Percentiles rank a stretch among this genome's conserved stretches.
These are phyloP conservation scores for Lachnellula cervina DNA, from an alignment of 2,329 filamentous ascomycete genomes.

Conservation along the genomic window DNA sequence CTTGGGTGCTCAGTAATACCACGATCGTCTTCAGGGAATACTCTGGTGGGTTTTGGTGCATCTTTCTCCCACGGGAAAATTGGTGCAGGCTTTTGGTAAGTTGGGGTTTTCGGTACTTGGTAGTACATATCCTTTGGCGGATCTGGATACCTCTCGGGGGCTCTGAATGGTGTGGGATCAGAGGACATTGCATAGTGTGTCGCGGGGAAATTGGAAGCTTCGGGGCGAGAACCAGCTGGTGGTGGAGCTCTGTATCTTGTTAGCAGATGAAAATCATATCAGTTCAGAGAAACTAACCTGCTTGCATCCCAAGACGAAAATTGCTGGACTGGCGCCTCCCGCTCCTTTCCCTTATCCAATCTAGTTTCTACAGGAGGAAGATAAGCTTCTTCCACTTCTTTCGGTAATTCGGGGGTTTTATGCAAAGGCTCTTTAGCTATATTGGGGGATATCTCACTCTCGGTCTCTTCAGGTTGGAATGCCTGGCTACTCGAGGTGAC, in stretches of 20 bases:
- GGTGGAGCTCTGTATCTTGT: conserved; percentile 42
- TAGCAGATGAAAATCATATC: conserved; percentile 17
- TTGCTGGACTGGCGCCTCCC: conserved; percentile 9
- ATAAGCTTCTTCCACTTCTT: conserved; percentile 29
- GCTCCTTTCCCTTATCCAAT: conserved; percentile 15
- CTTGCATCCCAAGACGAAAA: conserved; percentile 39
- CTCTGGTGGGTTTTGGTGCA: conserved; percentile 56
- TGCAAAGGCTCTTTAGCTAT: conserved; percentile 18
- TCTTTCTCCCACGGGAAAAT: conserved; percentile 90
- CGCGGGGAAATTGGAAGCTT: conserved; percentile 77
- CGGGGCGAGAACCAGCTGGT: conserved; percentile 66
- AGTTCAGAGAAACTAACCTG: conserved; percentile 42
- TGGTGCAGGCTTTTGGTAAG: conserved; percentile 54
- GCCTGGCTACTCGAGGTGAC: conserved; percentile 10
- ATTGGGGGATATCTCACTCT: conserved; percentile 23
- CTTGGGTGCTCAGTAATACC: conserved; percentile 21
- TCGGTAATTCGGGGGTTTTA: conserved; percentile 18
- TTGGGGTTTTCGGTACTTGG: conserved; percentile 63
- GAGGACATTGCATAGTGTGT: conserved; percentile 80
- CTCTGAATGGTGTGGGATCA: conserved; percentile 68
- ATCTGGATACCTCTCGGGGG: conserved; percentile 73
- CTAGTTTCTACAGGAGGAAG: conserved; percentile 23
- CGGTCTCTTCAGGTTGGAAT: conserved; percentile 17
- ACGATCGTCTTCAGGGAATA: conserved; percentile 56
- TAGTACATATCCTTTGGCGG: conserved; percentile 88